Evolutionary conservation across 305 asterid genomes (phyloP), one percentile per base, ranked within the genome.

Genomic region (Solanum hybrid): DNA sequence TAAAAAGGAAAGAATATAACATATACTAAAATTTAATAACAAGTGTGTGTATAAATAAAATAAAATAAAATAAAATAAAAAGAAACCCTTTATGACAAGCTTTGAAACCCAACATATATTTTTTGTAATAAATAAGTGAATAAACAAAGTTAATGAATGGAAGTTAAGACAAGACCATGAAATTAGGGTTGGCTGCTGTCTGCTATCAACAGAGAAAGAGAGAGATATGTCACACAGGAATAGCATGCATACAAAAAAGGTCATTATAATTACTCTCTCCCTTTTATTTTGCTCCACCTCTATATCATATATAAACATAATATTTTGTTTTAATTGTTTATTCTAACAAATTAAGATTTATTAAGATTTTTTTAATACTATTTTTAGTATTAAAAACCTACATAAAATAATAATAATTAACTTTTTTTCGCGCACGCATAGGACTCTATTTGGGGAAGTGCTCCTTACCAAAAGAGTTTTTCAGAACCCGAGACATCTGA

Each of bases 101-200:
- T 81, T 81, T 81, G 69, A 81, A 40, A 40, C 69, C 9, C 18
- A 61, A 18, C 33, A 14, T 22, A 20, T 12, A 67, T 83, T 12
- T 35, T 82, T 12, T 35, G 51, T 28, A 82, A 10, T 61, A 22
- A 81, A 90, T 29, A 16, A 82, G 67, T 40, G 71, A 77, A 33
- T 69, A 90, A 86, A 88, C 86, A 90, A 42, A 42, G 36, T 39
- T 40, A 83, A 83, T 83, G 18, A 83, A 79, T 35, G 57, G 64
- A 87, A 84, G 86, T 92, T 90, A 92, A 93, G 97, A 95, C 95
- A 95, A 77, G 94, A 88, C 90, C 92, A 92, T 78, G 95, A 93
- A 95, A 92, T 92, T 94, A 94, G 98, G 98, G 98, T 93, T 92
- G 92, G 88, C 64, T 92, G 94, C 89, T 92, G 89, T 92, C 92